phyloP scores from a whole-genome alignment of 257 asterid species.

The Lavandula angustifolia region DNA sequence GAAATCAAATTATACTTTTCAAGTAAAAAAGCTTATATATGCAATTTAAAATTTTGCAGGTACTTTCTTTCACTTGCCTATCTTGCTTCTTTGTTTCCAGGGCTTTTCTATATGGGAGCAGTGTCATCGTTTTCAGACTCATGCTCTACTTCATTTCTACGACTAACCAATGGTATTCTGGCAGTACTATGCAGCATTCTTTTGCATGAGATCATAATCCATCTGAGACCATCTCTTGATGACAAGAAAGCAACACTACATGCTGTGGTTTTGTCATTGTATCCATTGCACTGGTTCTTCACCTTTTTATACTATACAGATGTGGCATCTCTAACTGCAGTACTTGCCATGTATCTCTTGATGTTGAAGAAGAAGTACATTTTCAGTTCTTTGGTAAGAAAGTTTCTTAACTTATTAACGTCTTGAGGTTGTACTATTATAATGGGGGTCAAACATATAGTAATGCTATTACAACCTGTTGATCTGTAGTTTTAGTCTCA shows the following conservation, averaged over 20 bases:
- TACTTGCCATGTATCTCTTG: constrained; percentile 78
- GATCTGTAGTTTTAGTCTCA: neutral
- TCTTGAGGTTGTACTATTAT: neutral
- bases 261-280: constrained; percentile 71
- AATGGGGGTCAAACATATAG: constrained; percentile 4
- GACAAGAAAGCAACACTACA: constrained; percentile 67
- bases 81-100: constrained; percentile 92
- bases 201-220: constrained; percentile 62
- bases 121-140: constrained; percentile 55
- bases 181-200: constrained; percentile 73
- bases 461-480: neutral
- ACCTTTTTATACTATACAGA: constrained; percentile 85
- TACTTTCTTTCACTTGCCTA: constrained; percentile 92
- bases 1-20: constrained; percentile 5
- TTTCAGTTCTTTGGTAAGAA: constrained; percentile 80
- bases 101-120: constrained; percentile 45
- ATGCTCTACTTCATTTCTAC: constrained; percentile 74
- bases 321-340: constrained; percentile 85
- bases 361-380: constrained; percentile 67
- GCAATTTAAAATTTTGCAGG: constrained; percentile 64
- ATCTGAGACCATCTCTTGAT: constrained; percentile 67
- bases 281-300: constrained; percentile 98
- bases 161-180: constrained; percentile 72
- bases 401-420: constrained; percentile 6
- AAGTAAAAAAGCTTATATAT: constrained; percentile 43